Evolutionary conservation across 208 protist species (phyloP).

Genomic region (Leishmania aethiopica): DNA sequence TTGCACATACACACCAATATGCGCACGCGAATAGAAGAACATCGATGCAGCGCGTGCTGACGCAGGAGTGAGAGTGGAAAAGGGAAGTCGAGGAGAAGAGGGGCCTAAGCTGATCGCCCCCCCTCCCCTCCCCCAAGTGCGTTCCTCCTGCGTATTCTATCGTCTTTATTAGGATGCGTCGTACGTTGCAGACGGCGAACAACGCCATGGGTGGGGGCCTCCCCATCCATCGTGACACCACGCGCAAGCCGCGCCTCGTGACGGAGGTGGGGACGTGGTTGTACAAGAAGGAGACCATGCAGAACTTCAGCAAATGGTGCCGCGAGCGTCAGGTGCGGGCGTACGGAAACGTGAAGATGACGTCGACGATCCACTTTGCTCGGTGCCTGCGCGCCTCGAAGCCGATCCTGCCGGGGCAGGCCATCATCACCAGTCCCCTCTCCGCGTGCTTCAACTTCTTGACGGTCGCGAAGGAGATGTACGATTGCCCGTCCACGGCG

Average conservation of each 20-base stretch:
- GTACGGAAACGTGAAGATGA: conserved; percentile 78
- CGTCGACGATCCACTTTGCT: conserved; percentile 66
- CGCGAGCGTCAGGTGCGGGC: conserved; percentile 60
- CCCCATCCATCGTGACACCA: conserved; percentile 60
- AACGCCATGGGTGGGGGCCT: conserved; percentile 27
- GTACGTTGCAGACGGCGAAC: conserved; percentile 7
- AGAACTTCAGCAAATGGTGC: conserved; percentile 76
- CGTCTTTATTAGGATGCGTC: conserved; percentile 13
- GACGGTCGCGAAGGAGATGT: conserved; percentile 72
- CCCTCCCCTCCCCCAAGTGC: background rate
- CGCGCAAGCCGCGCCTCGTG: conserved; percentile 52
- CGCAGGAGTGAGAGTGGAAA: background rate
- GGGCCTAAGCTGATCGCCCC: background rate
- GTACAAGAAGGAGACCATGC: conserved; percentile 77
- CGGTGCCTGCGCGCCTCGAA: conserved; percentile 69
- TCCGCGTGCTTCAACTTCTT: conserved; percentile 83
- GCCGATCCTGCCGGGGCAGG: conserved; percentile 64
- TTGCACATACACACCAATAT: background rate
- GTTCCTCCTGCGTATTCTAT: background rate
- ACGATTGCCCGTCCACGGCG: conserved; percentile 27
- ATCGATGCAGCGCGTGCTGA: background rate
- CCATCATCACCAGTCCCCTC: conserved; percentile 73
- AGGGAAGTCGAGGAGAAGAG: background rate
- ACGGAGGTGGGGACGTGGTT: conserved; percentile 83
- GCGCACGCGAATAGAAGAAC: too few relatives aligned